Evolutionary conservation across 257 asterid species (phyloP).

Genomic region (Fraxinus anomala): DNA sequence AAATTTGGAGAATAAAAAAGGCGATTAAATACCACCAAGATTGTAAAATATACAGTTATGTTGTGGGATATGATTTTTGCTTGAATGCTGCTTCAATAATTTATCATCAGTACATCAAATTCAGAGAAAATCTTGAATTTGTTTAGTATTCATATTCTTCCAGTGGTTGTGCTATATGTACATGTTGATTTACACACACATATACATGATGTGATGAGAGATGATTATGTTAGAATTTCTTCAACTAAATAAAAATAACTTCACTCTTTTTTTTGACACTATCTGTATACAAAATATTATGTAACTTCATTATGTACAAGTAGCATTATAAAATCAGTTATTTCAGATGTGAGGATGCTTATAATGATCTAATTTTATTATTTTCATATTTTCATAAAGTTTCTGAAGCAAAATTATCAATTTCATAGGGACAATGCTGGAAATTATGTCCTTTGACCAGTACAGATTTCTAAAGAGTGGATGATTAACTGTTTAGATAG

Average conservation of each 20-base stretch:
- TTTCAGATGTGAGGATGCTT: slow-evolving; percentile 3
- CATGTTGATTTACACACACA: too few relatives aligned
- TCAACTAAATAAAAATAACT: too few relatives aligned
- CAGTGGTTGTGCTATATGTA: too few relatives aligned
- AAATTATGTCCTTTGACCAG: neutral
- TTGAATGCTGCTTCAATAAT: slow-evolving; percentile 26
- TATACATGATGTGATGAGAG: too few relatives aligned
- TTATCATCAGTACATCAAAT: slow-evolving; percentile 23
- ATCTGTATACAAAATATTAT: too few relatives aligned
- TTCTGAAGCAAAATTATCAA: neutral
- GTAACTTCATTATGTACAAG: too few relatives aligned
- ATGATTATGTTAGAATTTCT: too few relatives aligned
- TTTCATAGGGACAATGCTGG: neutral
- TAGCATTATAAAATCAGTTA: neutral
- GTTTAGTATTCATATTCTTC: slow-evolving; percentile 17
- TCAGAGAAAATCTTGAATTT: slow-evolving; percentile 35
- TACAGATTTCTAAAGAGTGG: neutral
- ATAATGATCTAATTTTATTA: slow-evolving; percentile 10
- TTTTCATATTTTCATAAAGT: neutral
- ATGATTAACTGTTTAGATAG: neutral
- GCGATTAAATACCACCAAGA: slow-evolving; percentile 37
- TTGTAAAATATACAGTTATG: slow-evolving; percentile 43
- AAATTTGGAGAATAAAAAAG: slow-evolving; percentile 1
- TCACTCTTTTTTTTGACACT: too few relatives aligned
- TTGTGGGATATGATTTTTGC: slow-evolving; percentile 39